Conservation (phyloP, 2,329 filamentous ascomycete genomes). For the Fusarium pininemorale region DNA sequence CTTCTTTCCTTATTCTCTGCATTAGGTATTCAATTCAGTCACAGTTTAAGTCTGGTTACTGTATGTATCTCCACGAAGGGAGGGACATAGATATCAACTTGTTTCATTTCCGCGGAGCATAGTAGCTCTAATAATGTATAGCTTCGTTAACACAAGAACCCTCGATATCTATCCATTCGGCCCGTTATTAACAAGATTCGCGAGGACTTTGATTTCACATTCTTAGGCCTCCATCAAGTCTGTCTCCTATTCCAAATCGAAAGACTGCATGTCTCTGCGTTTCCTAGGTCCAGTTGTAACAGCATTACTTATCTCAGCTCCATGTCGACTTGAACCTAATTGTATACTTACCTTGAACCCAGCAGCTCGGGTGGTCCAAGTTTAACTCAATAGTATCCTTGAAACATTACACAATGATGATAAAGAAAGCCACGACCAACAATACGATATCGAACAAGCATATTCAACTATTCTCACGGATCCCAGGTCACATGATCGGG, state of each 20-base stretch:
- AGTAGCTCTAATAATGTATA: neutral
- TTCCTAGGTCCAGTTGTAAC: neutral
- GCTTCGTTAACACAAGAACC: neutral
- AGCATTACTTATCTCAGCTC: neutral
- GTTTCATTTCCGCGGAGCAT: neutral
- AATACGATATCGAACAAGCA: neutral
- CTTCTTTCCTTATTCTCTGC: neutral
- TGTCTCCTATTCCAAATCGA: neutral
- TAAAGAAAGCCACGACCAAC: neutral
- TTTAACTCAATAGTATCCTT: neutral
- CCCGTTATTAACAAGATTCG: too few relatives aligned
- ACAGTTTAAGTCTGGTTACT: rapidly evolving
- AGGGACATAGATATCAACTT: neutral
- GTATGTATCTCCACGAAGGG: neutral
- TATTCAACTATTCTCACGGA: neutral
- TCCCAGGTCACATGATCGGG: slow-evolving; percentile 20
- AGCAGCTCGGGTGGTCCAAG: neutral
- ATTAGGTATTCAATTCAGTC: neutral
- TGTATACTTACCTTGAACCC: neutral
- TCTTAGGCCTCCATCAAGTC: too few relatives aligned
- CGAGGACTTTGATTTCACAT: neutral
- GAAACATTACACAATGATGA: neutral
- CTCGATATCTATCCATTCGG: neutral
- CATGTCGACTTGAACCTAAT: neutral
- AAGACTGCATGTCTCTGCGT: neutral